Evolutionary conservation across 352 stramenopile species (phyloP).

Genomic region (Plasmopara halstedii): DNA sequence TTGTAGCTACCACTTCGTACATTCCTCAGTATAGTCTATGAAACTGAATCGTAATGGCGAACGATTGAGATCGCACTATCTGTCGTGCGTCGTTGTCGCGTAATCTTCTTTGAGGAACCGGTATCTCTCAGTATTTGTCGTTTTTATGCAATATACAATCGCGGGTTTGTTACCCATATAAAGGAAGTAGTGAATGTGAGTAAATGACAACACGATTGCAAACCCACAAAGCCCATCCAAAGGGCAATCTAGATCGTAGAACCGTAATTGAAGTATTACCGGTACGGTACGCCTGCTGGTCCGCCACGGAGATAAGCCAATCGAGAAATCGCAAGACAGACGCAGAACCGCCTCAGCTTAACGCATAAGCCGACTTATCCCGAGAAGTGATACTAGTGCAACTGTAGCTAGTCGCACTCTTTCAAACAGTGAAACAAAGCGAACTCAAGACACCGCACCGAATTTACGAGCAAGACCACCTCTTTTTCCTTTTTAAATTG

Average conservation of each 20-base stretch:
- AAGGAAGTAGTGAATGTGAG: too few relatives aligned
- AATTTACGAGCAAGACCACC: conserved; percentile 15
- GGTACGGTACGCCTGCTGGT: neutral
- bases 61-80: too few relatives aligned
- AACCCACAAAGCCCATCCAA: neutral
- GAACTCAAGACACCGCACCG: neutral
- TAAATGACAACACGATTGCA: neutral
- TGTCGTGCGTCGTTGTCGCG: too few relatives aligned
- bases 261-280: conserved; percentile 7
- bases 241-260: conserved; percentile 6
- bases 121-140: too few relatives aligned
- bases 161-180: too few relatives aligned
- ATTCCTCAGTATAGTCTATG: too few relatives aligned
- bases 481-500: conserved; percentile 4
- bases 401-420: conserved; percentile 7
- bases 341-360: conserved; percentile 18
- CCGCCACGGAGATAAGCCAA: conserved; percentile 7
- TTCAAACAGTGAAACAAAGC: conserved; percentile 3
- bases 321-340: conserved; percentile 15
- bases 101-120: too few relatives aligned
- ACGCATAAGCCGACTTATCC: conserved; percentile 4
- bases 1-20: too few relatives aligned
- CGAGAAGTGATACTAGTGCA: conserved; percentile 10
- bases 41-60: too few relatives aligned
- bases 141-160: too few relatives aligned